These are phyloP conservation scores for Xylariaceae sp. DNA, from an alignment of 2,329 filamentous ascomycete genomes.

Conservation along the genomic window DNA sequence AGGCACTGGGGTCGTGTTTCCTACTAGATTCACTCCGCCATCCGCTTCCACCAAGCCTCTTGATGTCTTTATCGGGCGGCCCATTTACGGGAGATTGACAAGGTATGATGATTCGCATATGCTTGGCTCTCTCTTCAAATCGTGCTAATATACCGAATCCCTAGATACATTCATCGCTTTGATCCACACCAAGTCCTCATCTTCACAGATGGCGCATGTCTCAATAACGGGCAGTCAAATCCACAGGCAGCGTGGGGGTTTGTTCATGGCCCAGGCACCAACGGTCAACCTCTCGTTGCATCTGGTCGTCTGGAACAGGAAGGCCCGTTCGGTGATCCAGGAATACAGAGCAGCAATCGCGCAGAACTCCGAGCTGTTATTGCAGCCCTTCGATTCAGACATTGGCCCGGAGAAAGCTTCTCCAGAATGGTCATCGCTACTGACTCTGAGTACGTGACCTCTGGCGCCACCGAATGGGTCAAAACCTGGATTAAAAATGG, in stretches of 20 bases:
- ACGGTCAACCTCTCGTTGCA: too few relatives aligned
- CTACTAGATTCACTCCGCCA: slow-evolving; percentile 30
- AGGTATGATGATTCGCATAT: slow-evolving; percentile 18
- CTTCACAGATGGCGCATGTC: slow-evolving; percentile 44
- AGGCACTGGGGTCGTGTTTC: slow-evolving; percentile 32
- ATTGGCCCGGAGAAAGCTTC: slow-evolving; percentile 42
- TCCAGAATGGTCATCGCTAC: slow-evolving; percentile 47
- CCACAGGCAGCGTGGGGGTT: slow-evolving; percentile 41
- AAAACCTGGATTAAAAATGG: slow-evolving; percentile 40
- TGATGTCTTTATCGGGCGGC: slow-evolving; percentile 25
- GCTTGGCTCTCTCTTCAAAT: not conserved
- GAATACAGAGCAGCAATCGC: slow-evolving; percentile 45
- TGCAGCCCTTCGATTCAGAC: slow-evolving; percentile 41
- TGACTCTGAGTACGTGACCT: slow-evolving; percentile 48
- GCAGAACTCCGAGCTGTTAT: slow-evolving; percentile 54
- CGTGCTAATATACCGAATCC: not conserved
- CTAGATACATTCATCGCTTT: slow-evolving; percentile 30
- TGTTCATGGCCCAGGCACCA: slow-evolving; percentile 20
- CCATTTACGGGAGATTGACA: not conserved
- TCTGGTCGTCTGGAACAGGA: slow-evolving; percentile 38
- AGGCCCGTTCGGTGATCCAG: slow-evolving; percentile 37
- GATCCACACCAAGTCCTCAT: slow-evolving; percentile 35
- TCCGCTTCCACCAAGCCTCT: slow-evolving; percentile 18
- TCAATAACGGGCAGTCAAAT: slow-evolving; percentile 37
- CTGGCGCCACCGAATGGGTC: slow-evolving; percentile 42